A percentile compares a stretch with the other conserved stretches of the same genome.
Conservation (phyloP, 306 rosid species). For the Pachyrhizus erosus region DNA sequence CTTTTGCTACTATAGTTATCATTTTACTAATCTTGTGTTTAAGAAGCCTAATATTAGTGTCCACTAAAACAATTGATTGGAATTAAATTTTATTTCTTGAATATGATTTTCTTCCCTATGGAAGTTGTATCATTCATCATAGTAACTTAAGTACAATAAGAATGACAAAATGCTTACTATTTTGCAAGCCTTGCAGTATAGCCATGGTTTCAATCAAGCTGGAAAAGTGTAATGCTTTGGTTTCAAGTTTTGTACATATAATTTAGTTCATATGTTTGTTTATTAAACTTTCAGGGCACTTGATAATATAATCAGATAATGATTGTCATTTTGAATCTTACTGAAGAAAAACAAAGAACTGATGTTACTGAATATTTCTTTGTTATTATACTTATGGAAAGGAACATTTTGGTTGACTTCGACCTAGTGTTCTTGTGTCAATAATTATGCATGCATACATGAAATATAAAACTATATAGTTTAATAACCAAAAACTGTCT, state of each 20-base stretch:
- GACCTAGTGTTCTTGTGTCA: background rate
- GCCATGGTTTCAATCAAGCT: background rate
- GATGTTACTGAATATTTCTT: background rate
- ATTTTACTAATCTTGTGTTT: conserved; percentile 1
- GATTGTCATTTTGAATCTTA: background rate
- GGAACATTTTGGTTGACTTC: background rate
- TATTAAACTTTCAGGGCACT: background rate
- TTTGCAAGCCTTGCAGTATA: conserved; percentile 7
- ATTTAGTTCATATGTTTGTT: conserved; percentile 1
- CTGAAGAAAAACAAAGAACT: conserved; percentile 2
- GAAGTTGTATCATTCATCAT: background rate
- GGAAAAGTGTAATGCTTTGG: background rate
- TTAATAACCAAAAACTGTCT: conserved; percentile 12
- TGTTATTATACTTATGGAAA: background rate
- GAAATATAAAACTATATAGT: background rate
- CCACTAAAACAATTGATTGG: background rate
- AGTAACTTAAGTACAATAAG: background rate
- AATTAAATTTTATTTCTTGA: background rate
- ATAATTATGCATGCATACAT: conserved; percentile 25
- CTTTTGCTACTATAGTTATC: conserved; percentile 9
- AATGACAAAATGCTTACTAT: conserved; percentile 10
- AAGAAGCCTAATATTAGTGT: background rate
- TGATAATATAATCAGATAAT: conserved; percentile 24
- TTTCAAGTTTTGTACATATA: background rate
- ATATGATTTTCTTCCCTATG: conserved; percentile 1